Percentiles rank a stretch among this genome's conserved stretches.
phyloP scores from a whole-genome alignment of 192 early-diverging fungal genomes.

The Coemansia sp. region DNA sequence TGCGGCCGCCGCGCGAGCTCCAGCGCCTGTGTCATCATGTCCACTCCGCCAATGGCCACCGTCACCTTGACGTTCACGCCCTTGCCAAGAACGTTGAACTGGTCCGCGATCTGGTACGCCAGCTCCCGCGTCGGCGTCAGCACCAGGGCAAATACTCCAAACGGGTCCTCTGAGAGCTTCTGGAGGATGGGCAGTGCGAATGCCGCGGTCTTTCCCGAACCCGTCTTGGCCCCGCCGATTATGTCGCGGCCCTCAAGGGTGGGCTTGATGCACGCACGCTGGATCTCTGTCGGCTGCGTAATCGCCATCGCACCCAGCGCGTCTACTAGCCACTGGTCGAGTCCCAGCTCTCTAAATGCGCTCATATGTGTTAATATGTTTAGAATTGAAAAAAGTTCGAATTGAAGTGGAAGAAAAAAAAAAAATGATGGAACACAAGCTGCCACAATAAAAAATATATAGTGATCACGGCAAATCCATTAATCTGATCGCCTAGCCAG shows the following conservation, averaged over 20 bases:
- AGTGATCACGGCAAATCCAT: no score
- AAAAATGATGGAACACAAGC: neutral
- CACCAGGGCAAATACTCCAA: slow-evolving; percentile 94
- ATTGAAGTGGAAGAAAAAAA: neutral
- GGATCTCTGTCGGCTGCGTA: slow-evolving; percentile 86
- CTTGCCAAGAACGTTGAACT: slow-evolving; percentile 91
- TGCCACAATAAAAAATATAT: no score
- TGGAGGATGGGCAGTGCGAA: slow-evolving; percentile 98
- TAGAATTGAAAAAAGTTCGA: neutral
- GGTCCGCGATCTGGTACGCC: slow-evolving; percentile 98
- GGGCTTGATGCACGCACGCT: slow-evolving; percentile 79
- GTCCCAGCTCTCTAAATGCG: slow-evolving; percentile 71
- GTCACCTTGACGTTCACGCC: slow-evolving; percentile 80
- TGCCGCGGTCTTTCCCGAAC: slow-evolving; percentile 96
- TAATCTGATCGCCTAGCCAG: neutral
- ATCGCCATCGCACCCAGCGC: slow-evolving; percentile 83
- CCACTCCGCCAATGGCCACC: slow-evolving; percentile 88
- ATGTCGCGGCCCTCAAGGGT: slow-evolving; percentile 79
- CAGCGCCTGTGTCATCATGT: slow-evolving; percentile 94
- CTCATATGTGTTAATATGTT: slow-evolving; percentile 16
- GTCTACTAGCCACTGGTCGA: slow-evolving; percentile 80
- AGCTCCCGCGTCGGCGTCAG: slow-evolving; percentile 96
- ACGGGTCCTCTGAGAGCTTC: slow-evolving; percentile 92
- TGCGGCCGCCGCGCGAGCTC: slow-evolving; percentile 85
- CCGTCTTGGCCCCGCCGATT: slow-evolving; percentile 95